Percentiles rank a stretch among this genome's conserved stretches.
These are phyloP conservation scores for Claviceps spartinae DNA, from an alignment of 2,329 filamentous ascomycete species.

Conservation along the genomic window DNA sequence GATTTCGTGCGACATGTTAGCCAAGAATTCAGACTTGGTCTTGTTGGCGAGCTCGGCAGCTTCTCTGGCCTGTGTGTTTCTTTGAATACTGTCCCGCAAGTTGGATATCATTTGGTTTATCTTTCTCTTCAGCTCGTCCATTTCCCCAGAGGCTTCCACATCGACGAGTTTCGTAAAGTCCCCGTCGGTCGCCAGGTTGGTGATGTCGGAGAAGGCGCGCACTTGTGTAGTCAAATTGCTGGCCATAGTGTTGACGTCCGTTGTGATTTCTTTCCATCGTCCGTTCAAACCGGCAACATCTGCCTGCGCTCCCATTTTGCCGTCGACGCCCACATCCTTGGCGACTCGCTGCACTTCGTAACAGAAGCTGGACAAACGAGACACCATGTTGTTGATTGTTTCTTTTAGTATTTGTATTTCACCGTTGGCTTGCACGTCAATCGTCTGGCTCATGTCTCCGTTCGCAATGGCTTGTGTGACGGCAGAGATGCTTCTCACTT, in stretches of 20 bases:
- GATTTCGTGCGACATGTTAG: conserved; percentile 98
- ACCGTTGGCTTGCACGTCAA: conserved; percentile 87
- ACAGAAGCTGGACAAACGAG: conserved; percentile 86
- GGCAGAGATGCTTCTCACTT: conserved; percentile 83
- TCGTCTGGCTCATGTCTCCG: conserved; percentile 90
- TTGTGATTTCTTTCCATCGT: conserved; percentile 96
- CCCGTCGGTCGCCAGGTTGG: conserved; percentile 91
- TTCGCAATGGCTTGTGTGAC: conserved; percentile 92
- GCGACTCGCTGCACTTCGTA: conserved; percentile 92
- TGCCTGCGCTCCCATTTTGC: conserved; percentile 96
- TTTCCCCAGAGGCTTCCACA: conserved; percentile 93
- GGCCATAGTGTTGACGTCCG: conserved; percentile 89
- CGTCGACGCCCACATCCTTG: conserved; percentile 91
- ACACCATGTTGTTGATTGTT: conserved; percentile 98
- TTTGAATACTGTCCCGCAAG: conserved; percentile 86
- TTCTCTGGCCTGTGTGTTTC: conserved; percentile 90
- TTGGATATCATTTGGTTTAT: conserved; percentile 99
- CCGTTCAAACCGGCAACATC: conserved; percentile 87
- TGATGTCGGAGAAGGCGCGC: conserved; percentile 93
- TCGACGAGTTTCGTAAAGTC: conserved; percentile 96
- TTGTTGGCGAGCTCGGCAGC: conserved; percentile 94
- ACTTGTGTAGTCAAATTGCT: conserved; percentile 79
- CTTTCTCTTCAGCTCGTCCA: conserved; percentile 97
- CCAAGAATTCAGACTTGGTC: conserved; percentile 95
- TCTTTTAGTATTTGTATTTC: conserved; percentile 90